Evolutionary conservation across 2,329 filamentous ascomycete genomes (phyloP), one percentile per base, ranked within the genome.

Genomic region (Penicillium fuscoglaucum): DNA sequence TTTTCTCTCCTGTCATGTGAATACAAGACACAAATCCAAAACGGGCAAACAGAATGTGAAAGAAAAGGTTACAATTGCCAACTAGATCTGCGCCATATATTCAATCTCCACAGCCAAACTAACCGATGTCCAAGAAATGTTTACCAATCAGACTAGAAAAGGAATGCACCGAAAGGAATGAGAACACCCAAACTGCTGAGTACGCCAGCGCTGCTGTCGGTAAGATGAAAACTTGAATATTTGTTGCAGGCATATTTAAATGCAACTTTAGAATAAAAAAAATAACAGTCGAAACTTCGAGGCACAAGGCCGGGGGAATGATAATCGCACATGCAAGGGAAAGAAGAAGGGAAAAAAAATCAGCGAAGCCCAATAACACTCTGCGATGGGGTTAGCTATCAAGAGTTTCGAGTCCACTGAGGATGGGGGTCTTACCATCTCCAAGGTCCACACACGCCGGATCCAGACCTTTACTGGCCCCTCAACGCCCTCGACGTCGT

Each of bases 401-500:
- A 31, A 29, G 15, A 13, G 39, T 48, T 4, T 4, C 12, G 0
- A 12, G 5, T 47, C 1, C 29, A 21, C 4, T 7, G 4, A 17
- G 58, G 39, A 29, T 26, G 29, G 43, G 43, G 55, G 10, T 43
- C 81, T 74, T 75, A 87, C 86, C 86, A 99, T 99, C 82, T 99
- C 95, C 59, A 99, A 83, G 59, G 95, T 99, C 95, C 95, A 99
- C 59, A 99, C 95, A 69, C 95, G 86, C 71, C 95, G 84, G 74
- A 99, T 98, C 95, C 95, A 99, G 58, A 99, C 92, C 79, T 99
- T 99, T 66, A 99, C 83, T 74, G 88, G 91, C 52, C 93, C 93
- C 52, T 96, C 87, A 8, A 98, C 89, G 15, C 95, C 95, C 51
- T 96, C 91, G 13, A 99, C 90, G 64, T 90, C 83, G 19, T 95